Evolutionary conservation across 2,329 filamentous ascomycete genomes (phyloP).

Genomic region (Paracamarosporium sp.): DNA sequence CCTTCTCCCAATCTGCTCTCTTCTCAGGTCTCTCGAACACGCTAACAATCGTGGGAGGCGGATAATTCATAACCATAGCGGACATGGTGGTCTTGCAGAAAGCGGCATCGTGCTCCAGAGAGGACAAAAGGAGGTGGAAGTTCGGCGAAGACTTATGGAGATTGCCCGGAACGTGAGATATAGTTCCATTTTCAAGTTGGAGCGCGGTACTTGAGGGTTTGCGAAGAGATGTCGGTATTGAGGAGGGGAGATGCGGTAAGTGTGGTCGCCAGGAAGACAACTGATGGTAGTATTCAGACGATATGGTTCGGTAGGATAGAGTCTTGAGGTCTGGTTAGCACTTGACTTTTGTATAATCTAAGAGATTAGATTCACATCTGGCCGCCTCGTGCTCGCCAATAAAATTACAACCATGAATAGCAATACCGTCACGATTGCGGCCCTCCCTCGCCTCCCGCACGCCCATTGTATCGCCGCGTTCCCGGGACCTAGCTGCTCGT

Average conservation of each 20-base stretch:
- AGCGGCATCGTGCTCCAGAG: conserved; percentile 54
- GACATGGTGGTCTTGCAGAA: conserved; percentile 65
- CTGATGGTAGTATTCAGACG: conserved; percentile 29
- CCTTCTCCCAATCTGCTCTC: conserved; percentile 48
- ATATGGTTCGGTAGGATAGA: conserved; percentile 36
- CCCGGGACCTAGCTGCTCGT: conserved; percentile 28
- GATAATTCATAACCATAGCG: conserved; percentile 65
- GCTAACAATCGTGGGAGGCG: conserved; percentile 62
- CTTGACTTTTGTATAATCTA: background rate
- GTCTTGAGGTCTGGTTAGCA: conserved; percentile 25
- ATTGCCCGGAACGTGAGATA: conserved; percentile 31
- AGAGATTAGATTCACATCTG: conserved; percentile 22
- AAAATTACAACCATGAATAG: conserved; percentile 29
- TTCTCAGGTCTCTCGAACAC: conserved; percentile 42
- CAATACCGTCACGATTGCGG: conserved; percentile 25
- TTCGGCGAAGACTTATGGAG: conserved; percentile 43
- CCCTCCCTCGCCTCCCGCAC: conserved; percentile 37
- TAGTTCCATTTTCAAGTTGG: conserved; percentile 41
- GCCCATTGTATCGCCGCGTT: conserved; percentile 39
- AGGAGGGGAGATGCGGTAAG: conserved; percentile 29
- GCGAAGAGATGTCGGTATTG: conserved; percentile 31
- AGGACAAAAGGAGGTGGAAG: conserved; percentile 64
- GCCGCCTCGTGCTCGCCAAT: conserved; percentile 23
- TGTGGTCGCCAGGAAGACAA: conserved; percentile 37
- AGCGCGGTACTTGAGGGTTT: conserved; percentile 43